Evolutionary conservation across 345 rosid genomes (phyloP).

Genomic region (Aethionema arabicum): DNA sequence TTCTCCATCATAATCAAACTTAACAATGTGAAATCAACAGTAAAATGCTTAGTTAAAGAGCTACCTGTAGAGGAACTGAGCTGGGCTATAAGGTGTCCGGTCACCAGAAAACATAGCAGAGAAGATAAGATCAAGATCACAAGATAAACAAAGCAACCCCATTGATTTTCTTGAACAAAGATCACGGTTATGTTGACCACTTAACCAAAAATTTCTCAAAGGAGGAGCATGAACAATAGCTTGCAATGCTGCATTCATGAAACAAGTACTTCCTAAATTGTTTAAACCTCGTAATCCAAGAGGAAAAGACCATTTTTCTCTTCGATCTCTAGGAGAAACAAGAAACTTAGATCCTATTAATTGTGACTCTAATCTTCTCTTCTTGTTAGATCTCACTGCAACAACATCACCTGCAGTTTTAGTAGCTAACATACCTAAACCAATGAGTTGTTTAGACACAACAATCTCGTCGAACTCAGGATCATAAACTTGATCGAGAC

Average conservation of each 20-base stretch:
- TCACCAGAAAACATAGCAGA: conserved; percentile 80
- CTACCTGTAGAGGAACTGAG: conserved; percentile 87
- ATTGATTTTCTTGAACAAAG: conserved; percentile 47
- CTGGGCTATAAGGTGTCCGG: conserved; percentile 76
- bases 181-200: conserved; percentile 64
- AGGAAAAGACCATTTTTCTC: conserved; percentile 68
- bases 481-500: conserved; percentile 86
- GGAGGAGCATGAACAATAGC: conserved; percentile 88
- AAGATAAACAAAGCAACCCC: conserved; percentile 62
- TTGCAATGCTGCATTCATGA: conserved; percentile 92
- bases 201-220: conserved; percentile 69
- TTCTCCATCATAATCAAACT: conserved; percentile 25
- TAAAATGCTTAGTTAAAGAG: not conserved
- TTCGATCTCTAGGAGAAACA: conserved; percentile 48
- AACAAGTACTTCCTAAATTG: conserved; percentile 86
- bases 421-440: conserved; percentile 32
- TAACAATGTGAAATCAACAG: conserved; percentile 16
- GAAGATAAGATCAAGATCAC: conserved; percentile 66
- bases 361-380: conserved; percentile 58
- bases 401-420: conserved; percentile 42
- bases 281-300: conserved; percentile 83
- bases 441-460: conserved; percentile 47
- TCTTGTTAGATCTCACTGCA: conserved; percentile 56
- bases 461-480: conserved; percentile 74
- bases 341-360: conserved; percentile 47